Evolutionary conservation across 2,329 filamentous ascomycete genomes (phyloP), one percentile per base, ranked within the genome.

Genomic region (Didymella sp.): DNA sequence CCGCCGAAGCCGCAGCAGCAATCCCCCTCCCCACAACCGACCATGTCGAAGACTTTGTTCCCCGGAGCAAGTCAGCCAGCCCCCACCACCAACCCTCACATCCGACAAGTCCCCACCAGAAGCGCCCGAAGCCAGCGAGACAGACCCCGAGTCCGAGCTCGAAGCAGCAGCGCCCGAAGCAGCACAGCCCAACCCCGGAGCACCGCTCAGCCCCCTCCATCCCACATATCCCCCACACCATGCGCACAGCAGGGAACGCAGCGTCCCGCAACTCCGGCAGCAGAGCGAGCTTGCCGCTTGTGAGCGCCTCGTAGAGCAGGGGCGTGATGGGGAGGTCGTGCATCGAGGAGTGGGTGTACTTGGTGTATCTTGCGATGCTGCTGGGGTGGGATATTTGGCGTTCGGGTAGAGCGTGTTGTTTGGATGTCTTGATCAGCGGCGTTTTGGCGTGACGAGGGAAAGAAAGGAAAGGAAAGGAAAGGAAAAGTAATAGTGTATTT

Each of bases 221-320:
- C 53, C 1, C 51, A 62, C 13, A 21, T 67, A 2, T 63, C 64
- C 3, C 66, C 67, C 67, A 69, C 21, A 46, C 62, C 5, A 71
- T 73, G 70, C 69, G 70, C 21, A 73, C 70, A 13, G 69, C 70
- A 0, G 70, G 69, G 2, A 63, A 62, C 24, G 52, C 58, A 3
- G 24, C 61, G 2, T 41, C 35, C 4, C 50, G 67, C 22, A 60
- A 61, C 1, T 53, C 62, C 15, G 66, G 66, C 2, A 64, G 51
- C 17, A 61, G 63, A 17, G 58, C 56, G 33, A 68, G 60, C 35
- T 33, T 72, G 28, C 68, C 67, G n/a, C 61, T 73, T 30, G 68
- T 73, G 1, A 66, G 69, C 45, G 89, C 91, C 73, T 92, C 89
- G 6, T 83, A 81, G 0, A 84, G 87, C 17, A 17, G n/a, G n/a